Evolutionary conservation across 352 stramenopile genomes (phyloP).

Genomic region (Blastocystis sp.): DNA sequence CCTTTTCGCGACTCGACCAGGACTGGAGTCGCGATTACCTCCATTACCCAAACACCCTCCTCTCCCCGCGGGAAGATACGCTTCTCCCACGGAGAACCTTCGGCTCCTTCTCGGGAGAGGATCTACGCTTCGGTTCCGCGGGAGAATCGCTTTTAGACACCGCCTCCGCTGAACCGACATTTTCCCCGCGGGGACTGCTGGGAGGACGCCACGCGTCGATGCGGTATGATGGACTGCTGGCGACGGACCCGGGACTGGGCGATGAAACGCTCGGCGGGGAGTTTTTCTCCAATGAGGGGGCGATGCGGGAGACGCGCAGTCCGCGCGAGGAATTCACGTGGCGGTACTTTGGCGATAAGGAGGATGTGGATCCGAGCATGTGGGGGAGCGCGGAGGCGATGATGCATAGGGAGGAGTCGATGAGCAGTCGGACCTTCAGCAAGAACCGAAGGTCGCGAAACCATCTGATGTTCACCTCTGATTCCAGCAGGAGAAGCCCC

Average conservation of each 20-base stretch:
- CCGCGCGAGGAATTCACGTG: background rate
- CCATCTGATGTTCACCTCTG: conserved; percentile 24
- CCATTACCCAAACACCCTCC: too few species aligned
- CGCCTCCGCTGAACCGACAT: background rate
- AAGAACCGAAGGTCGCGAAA: conserved; percentile 12
- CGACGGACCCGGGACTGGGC: background rate
- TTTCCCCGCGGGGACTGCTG: background rate
- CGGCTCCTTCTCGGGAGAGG: too few species aligned
- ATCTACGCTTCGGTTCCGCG: conserved; percentile 12
- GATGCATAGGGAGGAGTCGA: conserved; percentile 2
- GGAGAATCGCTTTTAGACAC: background rate
- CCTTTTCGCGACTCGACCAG: background rate
- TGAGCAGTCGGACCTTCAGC: conserved; percentile 32
- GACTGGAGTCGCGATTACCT: too few species aligned
- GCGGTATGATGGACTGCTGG: background rate
- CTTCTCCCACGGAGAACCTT: background rate
- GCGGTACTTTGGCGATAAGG: background rate
- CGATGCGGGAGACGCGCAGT: background rate
- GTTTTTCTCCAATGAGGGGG: conserved; percentile 7
- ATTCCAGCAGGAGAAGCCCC: background rate
- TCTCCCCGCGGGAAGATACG: background rate
- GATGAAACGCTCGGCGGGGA: background rate
- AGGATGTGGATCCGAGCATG: conserved; percentile 36
- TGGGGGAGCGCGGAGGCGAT: background rate
- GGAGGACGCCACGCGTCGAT: background rate